These are phyloP conservation scores for Lachnellula suecica DNA, from an alignment of 2,329 filamentous ascomycete genomes.

Conservation along the genomic window DNA sequence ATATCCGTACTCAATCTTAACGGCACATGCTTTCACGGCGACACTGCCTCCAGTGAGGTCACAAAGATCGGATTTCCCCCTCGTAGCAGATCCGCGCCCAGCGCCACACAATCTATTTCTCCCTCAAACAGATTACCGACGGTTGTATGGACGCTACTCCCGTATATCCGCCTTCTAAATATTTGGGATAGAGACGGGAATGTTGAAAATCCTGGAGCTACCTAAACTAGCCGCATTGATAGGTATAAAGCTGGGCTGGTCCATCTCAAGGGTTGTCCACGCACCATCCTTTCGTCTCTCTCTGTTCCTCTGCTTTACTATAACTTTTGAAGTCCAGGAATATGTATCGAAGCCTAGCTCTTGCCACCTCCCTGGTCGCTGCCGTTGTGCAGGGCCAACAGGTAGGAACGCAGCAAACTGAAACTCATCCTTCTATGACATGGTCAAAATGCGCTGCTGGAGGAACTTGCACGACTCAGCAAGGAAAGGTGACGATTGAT, in stretches of 20 bases:
- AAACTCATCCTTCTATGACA: conserved; percentile 51
- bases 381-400: conserved; percentile 43
- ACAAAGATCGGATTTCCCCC: not conserved
- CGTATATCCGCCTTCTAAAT: conserved; percentile 8
- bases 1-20: not conserved
- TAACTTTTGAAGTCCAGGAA: conserved; percentile 2
- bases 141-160: conserved; percentile 12
- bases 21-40: conserved; percentile 2
- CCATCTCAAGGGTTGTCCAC: not conserved
- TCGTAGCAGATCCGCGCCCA: not conserved
- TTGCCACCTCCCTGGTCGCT: conserved; percentile 42
- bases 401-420: conserved; percentile 43
- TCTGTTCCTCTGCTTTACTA: not conserved
- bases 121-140: conserved; percentile 4
- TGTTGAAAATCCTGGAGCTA: not conserved
- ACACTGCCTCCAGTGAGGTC: not conserved
- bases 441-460: conserved; percentile 48
- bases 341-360: conserved; percentile 33
- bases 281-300: not conserved
- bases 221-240: not conserved
- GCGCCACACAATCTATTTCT: not conserved
- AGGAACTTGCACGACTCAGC: conserved; percentile 44
- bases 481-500: conserved; percentile 50
- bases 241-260: not conserved
- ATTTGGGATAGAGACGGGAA: not conserved